Evolutionary conservation across 208 protist species (phyloP).

Genomic region (Angomonas ambiguus): DNA sequence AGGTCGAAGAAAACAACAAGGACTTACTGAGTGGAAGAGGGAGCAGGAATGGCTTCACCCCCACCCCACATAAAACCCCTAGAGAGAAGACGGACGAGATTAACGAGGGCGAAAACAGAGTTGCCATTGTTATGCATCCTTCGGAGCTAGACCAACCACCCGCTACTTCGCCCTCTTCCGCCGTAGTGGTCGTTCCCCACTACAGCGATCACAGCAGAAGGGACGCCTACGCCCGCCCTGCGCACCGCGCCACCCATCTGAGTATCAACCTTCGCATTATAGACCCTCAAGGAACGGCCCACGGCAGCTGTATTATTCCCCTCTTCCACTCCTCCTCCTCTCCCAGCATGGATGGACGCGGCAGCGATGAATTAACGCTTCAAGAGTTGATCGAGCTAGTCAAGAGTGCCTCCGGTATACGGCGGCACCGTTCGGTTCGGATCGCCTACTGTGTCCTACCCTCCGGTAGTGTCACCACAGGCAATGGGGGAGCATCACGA

Average conservation of each 20-base stretch:
- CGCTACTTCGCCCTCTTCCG: not conserved
- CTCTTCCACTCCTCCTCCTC: not conserved
- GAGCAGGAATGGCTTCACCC: not conserved
- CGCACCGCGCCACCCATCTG: not conserved
- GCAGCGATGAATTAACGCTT: not conserved
- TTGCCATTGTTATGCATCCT: not conserved
- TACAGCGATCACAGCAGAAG: too few species aligned
- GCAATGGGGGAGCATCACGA: not conserved
- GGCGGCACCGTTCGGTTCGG: not conserved
- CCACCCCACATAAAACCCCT: not conserved
- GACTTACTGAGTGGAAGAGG: too few species aligned
- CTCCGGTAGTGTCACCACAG: not conserved
- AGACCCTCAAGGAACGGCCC: not conserved
- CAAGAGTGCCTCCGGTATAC: not conserved
- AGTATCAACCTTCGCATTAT: not conserved
- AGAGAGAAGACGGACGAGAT: too few species aligned
- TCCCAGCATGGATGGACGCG: not conserved
- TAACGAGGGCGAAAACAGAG: not conserved
- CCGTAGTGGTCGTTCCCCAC: not conserved
- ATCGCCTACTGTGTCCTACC: not conserved
- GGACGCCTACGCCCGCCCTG: not conserved
- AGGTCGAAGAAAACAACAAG: too few species aligned
- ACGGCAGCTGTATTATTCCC: not conserved
- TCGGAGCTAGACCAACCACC: not conserved
- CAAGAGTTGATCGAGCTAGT: constrained; percentile 2